Base-by-base conservation (phyloP, 441 rosid species). In the Populus trichocarpa region DNA sequence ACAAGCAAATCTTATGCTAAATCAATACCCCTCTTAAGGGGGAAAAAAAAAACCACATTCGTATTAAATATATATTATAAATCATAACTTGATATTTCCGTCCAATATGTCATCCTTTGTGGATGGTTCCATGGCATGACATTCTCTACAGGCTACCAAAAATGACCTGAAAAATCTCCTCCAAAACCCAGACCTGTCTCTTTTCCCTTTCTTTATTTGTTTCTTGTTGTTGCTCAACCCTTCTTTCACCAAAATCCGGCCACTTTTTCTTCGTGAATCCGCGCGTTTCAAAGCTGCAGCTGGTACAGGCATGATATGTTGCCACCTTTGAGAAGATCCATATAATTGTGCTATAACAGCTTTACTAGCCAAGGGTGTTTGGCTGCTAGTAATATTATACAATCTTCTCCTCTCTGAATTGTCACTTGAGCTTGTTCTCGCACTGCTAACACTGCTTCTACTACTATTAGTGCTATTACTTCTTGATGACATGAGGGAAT, bases 61-160 rank as follows among this genome's bases (percentile, higher is more conserved):
- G 66, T 36, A 63, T 40, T 22, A 8, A 50, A 50, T 50, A 50
- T 50, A 50, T 50, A 14, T 50, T 50, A 38, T 38, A 30, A 30
- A 46, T 70, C 25, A 61, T n/a, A 18, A 18, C 11, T 75, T 72
- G 53, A 76, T 67, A 35, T 30, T 26, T 75, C 25, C 57, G 26
- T 75, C 50, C 68, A 77, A 36, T 13, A 50, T 63, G 38, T 79
- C 86, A 57, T 81, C 83, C 69, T 81, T 63, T 69, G 73, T 76
- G 16, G 90, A 82, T 75, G 94, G 86, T 76, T 91, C 98, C 96
- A 94, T 89, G 71, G 98, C 92, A 84, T 94, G 98, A 68, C 96
- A 94, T 73, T 87, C 88, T 79, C 88, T 83, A 79, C 97, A 94
- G 65, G 88, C 89, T 81, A 85, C 79, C 78, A 88, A 76, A 78